Evolutionary conservation across 2,329 filamentous ascomycete species (phyloP).

Genomic region (Fusarium sarcochroum): DNA sequence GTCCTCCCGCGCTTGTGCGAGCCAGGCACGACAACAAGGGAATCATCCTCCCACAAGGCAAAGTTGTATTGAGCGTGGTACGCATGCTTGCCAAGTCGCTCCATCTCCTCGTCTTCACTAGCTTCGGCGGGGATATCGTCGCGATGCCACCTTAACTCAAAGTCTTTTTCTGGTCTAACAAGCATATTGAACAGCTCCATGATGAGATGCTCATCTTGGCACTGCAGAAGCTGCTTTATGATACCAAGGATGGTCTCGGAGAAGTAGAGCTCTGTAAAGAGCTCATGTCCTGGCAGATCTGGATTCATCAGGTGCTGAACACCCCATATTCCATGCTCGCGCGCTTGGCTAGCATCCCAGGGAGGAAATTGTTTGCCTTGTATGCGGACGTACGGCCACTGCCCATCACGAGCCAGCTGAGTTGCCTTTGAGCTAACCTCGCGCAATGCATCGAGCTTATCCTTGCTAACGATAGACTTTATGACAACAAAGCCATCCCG

Average conservation of each 20-base stretch:
- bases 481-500: constrained; percentile 83
- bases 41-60: constrained; percentile 81
- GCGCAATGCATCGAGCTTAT: constrained; percentile 72
- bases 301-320: constrained; percentile 89
- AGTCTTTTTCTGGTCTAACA: constrained; percentile 78
- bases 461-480: constrained; percentile 71
- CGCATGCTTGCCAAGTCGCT: constrained; percentile 70
- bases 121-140: constrained; percentile 83
- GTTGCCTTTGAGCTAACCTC: constrained; percentile 70
- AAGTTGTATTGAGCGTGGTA: constrained; percentile 91
- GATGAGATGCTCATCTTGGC: constrained; percentile 74
- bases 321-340: constrained; percentile 83
- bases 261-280: constrained; percentile 82
- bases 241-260: constrained; percentile 72
- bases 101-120: constrained; percentile 75
- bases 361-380: constrained; percentile 93
- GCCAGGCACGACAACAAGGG: constrained; percentile 82
- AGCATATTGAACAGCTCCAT: constrained; percentile 93
- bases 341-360: constrained; percentile 73
- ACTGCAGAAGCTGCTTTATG: constrained; percentile 74
- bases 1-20: constrained; percentile 81
- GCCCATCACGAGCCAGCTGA: constrained; percentile 73
- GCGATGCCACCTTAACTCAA: constrained; percentile 86
- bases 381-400: constrained; percentile 86
- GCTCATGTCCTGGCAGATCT: constrained; percentile 70